A percentile compares a stretch with the other conserved stretches of the same genome.
Evolutionary conservation across 345 rosid species (phyloP).

Genomic region (Populus ilicifolia): DNA sequence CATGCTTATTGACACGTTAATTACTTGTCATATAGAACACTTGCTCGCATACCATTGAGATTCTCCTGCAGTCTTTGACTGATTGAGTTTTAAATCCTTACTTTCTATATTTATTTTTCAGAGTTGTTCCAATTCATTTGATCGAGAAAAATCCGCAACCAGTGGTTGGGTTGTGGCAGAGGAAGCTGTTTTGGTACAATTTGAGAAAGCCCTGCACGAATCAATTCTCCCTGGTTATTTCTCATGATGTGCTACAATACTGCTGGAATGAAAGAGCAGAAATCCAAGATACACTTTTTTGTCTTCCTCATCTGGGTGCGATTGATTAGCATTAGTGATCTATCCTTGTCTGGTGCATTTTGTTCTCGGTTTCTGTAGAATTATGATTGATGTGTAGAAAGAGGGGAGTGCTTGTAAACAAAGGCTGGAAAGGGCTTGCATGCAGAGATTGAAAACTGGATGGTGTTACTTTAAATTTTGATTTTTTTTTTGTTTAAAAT

Average conservation of each 20-base stretch:
- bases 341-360: neutral
- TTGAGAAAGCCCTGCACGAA: constrained; percentile 44
- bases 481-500: too few species aligned
- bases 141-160: constrained; percentile 11
- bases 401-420: neutral
- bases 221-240: constrained; percentile 33
- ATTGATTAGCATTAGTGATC: neutral
- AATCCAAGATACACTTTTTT: neutral
- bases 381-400: too few species aligned
- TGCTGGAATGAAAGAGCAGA: neutral
- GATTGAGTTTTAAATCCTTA: neutral
- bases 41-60: neutral
- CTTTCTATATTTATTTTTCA: constrained; percentile 19
- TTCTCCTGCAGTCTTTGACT: neutral
- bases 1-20: too few species aligned
- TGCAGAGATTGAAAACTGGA: neutral
- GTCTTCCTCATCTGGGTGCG: neutral
- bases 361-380: neutral
- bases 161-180: constrained; percentile 56
- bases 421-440: neutral
- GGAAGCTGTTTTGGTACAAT: constrained; percentile 55
- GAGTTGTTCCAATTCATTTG: constrained; percentile 47
- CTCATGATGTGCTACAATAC: constrained; percentile 25
- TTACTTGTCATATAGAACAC: too few species aligned
- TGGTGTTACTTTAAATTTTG: too few species aligned